These are phyloP conservation scores for Sarocladium kiliense DNA, from an alignment of 2,329 filamentous ascomycete genomes.

Conservation along the genomic window DNA sequence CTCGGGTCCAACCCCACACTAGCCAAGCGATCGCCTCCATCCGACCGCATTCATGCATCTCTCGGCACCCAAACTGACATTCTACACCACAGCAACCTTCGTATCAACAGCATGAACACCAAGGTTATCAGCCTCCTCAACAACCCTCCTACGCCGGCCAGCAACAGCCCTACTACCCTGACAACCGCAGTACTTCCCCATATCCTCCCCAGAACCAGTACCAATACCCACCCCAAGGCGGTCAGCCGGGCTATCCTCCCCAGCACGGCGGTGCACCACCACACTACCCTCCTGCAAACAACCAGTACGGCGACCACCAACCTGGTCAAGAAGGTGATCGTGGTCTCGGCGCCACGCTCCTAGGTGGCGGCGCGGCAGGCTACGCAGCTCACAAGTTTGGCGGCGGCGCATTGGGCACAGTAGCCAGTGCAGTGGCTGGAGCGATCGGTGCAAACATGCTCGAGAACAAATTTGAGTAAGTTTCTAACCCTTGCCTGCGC, in stretches of 20 bases:
- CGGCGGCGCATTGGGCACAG: conserved; percentile 41
- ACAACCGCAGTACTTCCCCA: conserved; percentile 13
- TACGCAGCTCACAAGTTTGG: conserved; percentile 46
- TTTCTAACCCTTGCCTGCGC: not conserved
- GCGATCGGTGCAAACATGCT: conserved; percentile 45
- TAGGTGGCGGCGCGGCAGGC: conserved; percentile 43
- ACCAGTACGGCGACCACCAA: conserved; percentile 16
- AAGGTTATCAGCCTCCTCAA: conserved; percentile 8
- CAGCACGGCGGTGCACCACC: conserved; percentile 21
- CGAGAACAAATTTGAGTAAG: conserved; percentile 29
- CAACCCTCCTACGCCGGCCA: conserved; percentile 10
- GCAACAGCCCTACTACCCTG: conserved; percentile 14
- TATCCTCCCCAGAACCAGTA: conserved; percentile 11
- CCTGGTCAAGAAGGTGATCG: conserved; percentile 31
- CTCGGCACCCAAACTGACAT: not conserved
- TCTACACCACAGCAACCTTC: not conserved
- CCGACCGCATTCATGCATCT: not conserved
- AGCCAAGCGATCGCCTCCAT: not conserved
- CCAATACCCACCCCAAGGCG: conserved; percentile 18
- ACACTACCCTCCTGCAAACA: conserved; percentile 17
- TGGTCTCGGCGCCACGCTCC: conserved; percentile 44
- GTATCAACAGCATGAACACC: conserved; percentile 11
- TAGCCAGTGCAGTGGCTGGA: conserved; percentile 42
- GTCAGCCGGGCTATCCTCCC: conserved; percentile 13
- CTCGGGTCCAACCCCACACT: no score